Base-by-base conservation (phyloP, 83 land plant species). In the Thuja plicata region DNA sequence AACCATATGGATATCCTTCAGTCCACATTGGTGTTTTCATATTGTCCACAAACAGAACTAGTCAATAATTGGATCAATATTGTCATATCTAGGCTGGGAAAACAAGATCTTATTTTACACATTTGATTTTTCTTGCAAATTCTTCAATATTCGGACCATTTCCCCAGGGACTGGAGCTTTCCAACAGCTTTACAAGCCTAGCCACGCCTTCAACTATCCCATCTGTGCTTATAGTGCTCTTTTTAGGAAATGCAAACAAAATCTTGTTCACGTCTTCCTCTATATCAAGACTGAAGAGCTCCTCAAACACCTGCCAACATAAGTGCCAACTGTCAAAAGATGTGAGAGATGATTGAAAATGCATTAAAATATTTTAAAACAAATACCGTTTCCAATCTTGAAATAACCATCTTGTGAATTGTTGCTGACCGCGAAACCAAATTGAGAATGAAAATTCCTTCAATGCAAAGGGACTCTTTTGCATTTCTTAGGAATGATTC, bases 211-310 rank as follows among this genome's bases (percentile, higher is more conserved):
- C 93, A 17, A 91, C 50, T 21, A 97, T 80, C 19, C 71, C 80
- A 82, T 91, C 91, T 45, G 87, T 91, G 74, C 77, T 70, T 17
- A 85, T 90, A 57, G 52, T 86, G 13, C 74, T 54, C 24, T 93
- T 92, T 30, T 41, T 50, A 1, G 91, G 86, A 62, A 94, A 91
- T 60, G 97, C 99, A 92, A 98, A 95, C 24, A 98, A 89, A 66
- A 98, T 96, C 89, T 92, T 91, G 90, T 98, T 98, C 80, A 98
- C 97, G 84, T 98, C 98, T 89, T 96, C 97, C 86, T 97, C 97
- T 1, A 98, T 91, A 85, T 96, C 94, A 35, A 98, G 93, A 86
- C 89, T 91, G 66, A 92, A 98, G 0, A 97, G 89, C 77, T 91
- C 92, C 83, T 85, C 90, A 88, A 97, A 98, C 24, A 95, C 96